Evolutionary conservation across 805 yeast species (phyloP).

Genomic region (Cyberlindnera bimundalis): DNA sequence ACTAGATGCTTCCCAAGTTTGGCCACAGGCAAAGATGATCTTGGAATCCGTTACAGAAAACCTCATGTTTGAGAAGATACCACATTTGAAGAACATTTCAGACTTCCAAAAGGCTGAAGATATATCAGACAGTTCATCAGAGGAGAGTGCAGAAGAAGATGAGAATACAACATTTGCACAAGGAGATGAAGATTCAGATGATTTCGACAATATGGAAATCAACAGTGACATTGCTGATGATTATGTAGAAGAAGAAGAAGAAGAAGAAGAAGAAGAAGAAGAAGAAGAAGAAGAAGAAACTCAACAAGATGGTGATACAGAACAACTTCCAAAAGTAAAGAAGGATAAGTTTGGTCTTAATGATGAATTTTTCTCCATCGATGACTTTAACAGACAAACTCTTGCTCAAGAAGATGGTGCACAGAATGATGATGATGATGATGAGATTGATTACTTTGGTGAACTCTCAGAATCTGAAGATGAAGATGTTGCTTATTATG

Average conservation of each 20-base stretch:
- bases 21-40: slow-evolving; percentile 88
- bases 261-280: slow-evolving; percentile 5
- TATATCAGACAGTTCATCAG: neutral
- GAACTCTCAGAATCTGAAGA: slow-evolving; percentile 52
- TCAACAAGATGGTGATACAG: slow-evolving; percentile 32
- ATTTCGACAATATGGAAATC: slow-evolving; percentile 1
- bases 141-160: neutral
- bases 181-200: slow-evolving; percentile 6
- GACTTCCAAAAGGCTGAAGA: slow-evolving; percentile 8
- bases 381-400: slow-evolving; percentile 76
- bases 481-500: slow-evolving; percentile 23
- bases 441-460: slow-evolving; percentile 50
- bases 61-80: slow-evolving; percentile 54
- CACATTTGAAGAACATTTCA: slow-evolving; percentile 38
- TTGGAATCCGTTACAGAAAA: slow-evolving; percentile 72
- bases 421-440: slow-evolving; percentile 40
- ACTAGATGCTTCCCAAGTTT: slow-evolving; percentile 83
- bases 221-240: slow-evolving; percentile 21
- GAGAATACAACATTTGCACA: neutral
- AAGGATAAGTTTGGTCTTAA: slow-evolving; percentile 64
- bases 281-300: slow-evolving; percentile 16
- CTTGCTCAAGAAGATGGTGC: slow-evolving; percentile 52
- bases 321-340: slow-evolving; percentile 31
- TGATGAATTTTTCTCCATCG: slow-evolving; percentile 81
- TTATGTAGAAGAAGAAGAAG: slow-evolving; percentile 1